Percentiles rank a stretch among this genome's conserved stretches.
These are phyloP conservation scores for Pichia scutulata DNA, from an alignment of 805 yeast genomes.

Conservation along the genomic window DNA sequence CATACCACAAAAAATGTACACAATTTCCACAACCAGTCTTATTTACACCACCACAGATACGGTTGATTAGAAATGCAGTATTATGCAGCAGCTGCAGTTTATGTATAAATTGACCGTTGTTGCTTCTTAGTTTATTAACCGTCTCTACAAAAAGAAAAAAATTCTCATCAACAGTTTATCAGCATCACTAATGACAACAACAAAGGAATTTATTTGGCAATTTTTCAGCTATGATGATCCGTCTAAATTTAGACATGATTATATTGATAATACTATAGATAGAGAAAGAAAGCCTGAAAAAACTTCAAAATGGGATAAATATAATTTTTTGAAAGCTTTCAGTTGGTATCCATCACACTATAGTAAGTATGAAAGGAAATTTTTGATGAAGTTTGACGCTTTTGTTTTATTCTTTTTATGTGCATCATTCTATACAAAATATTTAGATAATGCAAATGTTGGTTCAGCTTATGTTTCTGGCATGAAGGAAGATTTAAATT, in stretches of 20 bases:
- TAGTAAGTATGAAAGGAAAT: conserved; percentile 13
- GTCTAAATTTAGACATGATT: conserved; percentile 9
- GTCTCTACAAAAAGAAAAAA: no score
- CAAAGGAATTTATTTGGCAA: background rate
- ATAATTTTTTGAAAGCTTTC: conserved; percentile 11
- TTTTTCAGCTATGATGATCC: conserved; percentile 11
- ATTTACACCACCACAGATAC: no score
- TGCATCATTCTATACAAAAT: conserved; percentile 42
- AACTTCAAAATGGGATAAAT: conserved; percentile 6
- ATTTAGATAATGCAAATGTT: conserved; percentile 50
- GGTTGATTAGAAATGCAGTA: no score
- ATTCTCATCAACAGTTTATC: no score
- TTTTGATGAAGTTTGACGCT: conserved; percentile 12
- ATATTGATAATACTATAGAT: conserved; percentile 11
- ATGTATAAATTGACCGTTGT: no score
- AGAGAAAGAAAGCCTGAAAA: conserved; percentile 10
- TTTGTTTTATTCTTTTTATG: conserved; percentile 19
- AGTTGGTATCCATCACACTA: conserved; percentile 15
- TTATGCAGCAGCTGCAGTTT: no score
- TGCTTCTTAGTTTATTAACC: no score
- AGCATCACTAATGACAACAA: background rate
- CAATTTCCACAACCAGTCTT: no score
- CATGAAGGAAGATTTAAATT: conserved; percentile 41
- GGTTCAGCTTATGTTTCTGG: conserved; percentile 61
- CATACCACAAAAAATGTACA: no score